phyloP scores from a whole-genome alignment of 2,329 filamentous ascomycete species.

The Myotisia sp. region DNA sequence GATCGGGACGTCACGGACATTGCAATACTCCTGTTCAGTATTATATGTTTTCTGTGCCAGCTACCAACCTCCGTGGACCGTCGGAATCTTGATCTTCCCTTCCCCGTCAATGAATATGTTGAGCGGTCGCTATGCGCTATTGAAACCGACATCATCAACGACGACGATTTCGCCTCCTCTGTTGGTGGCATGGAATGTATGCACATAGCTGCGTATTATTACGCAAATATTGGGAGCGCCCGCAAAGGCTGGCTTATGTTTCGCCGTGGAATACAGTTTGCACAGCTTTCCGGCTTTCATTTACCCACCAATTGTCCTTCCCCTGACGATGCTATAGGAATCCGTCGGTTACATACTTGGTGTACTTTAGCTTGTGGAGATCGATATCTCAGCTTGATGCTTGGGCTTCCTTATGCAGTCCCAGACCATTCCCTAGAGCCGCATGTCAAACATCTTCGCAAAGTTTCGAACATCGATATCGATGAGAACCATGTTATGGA shows the following conservation, averaged over 20 bases:
- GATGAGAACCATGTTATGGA: constrained; percentile 20
- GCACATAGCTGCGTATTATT: constrained; percentile 38
- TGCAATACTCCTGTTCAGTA: constrained; percentile 32
- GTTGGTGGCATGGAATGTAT: constrained; percentile 41
- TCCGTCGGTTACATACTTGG: constrained; percentile 28
- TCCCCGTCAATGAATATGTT: constrained; percentile 31
- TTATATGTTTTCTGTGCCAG: constrained; percentile 31
- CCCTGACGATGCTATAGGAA: constrained; percentile 16
- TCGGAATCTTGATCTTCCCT: constrained; percentile 23
- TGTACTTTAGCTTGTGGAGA: constrained; percentile 31
- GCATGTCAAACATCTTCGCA: constrained; percentile 17
- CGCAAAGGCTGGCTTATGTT: constrained; percentile 40
- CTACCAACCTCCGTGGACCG: constrained; percentile 27
- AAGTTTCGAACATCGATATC: constrained; percentile 9
- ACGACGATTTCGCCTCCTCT: constrained; percentile 38
- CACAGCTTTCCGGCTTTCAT: constrained; percentile 39
- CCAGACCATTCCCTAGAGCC: constrained; percentile 20
- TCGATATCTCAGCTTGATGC: constrained; percentile 38
- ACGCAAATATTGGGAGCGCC: constrained; percentile 42
- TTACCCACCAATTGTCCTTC: constrained; percentile 20
- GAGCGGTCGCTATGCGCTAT: constrained; percentile 35
- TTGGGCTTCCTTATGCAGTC: constrained; percentile 38
- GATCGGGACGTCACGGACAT: constrained; percentile 26
- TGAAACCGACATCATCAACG: constrained; percentile 34
- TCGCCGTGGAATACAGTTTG: constrained; percentile 38